phyloP scores from a whole-genome alignment of 306 rosid species.

The Fragaria vesca region DNA sequence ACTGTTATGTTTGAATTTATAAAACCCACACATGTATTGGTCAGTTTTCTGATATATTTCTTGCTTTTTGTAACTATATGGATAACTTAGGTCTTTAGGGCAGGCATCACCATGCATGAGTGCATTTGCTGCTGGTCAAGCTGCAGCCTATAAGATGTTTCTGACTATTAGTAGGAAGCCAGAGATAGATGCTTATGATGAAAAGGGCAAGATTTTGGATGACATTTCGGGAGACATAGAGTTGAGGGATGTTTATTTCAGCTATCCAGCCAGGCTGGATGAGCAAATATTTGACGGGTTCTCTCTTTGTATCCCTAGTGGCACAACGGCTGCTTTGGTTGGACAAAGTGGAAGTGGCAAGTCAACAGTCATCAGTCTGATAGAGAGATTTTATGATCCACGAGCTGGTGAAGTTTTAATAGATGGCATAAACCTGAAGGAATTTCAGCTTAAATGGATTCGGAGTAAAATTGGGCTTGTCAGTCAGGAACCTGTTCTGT shows the following conservation, averaged over 20 bases:
- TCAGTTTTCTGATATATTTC: background rate
- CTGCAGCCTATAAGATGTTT: conserved; percentile 94
- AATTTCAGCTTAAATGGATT: conserved; percentile 82
- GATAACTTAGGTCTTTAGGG: conserved; percentile 68
- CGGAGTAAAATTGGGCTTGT: conserved; percentile 93
- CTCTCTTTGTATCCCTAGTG: conserved; percentile 60
- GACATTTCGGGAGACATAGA: conserved; percentile 76
- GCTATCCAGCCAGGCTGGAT: conserved; percentile 83
- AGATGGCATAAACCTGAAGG: conserved; percentile 73
- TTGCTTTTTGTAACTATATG: conserved; percentile 4
- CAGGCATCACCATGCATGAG: conserved; percentile 89
- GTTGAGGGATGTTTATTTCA: conserved; percentile 60
- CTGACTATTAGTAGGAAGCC: conserved; percentile 76
- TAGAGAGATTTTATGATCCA: conserved; percentile 91
- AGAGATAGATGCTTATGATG: conserved; percentile 68
- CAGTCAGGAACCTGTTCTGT: conserved; percentile 88
- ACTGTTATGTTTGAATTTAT: background rate
- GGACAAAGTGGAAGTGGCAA: conserved; percentile 98
- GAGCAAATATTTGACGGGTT: conserved; percentile 74
- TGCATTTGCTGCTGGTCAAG: conserved; percentile 88
- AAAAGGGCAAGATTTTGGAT: conserved; percentile 53
- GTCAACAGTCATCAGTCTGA: conserved; percentile 76
- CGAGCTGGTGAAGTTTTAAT: conserved; percentile 69
- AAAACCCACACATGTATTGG: background rate
- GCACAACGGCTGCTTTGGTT: conserved; percentile 79